Conservation (phyloP, 169 alveolate genomes). For the Eimeria brunetti region DNA sequence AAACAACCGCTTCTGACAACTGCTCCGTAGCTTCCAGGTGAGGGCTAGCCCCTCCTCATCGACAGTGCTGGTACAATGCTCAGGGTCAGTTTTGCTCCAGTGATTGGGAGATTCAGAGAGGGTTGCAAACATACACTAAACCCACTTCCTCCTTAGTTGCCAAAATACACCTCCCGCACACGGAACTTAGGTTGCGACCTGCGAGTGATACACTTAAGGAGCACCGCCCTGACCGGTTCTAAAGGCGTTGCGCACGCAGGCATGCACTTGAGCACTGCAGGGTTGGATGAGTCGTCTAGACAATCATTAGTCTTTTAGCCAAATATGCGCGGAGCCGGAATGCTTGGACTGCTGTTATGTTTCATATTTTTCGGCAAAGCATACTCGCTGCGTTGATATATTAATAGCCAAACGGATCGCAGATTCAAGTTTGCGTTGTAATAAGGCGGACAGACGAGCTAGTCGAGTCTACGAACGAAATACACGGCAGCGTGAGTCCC, state of each 20-base stretch:
- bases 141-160: constrained; percentile 12
- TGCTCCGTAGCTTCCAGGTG: too few species aligned
- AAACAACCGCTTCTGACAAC: neutral
- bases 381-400: neutral
- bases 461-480: neutral
- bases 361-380: neutral
- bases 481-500: neutral
- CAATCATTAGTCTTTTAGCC: neutral
- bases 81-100: neutral
- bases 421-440: neutral
- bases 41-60: too few species aligned
- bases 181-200: neutral
- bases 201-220: neutral
- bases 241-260: neutral
- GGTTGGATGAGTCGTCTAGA: neutral
- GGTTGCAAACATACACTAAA: neutral
- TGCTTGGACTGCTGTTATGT: neutral
- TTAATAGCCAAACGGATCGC: neutral
- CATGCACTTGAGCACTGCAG: neutral
- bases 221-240: neutral
- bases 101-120: neutral
- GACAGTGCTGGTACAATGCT: neutral
- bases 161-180: neutral
- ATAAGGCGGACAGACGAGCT: neutral
- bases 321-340: neutral